phyloP scores from a whole-genome alignment of 257 asterid genomes.

The Anisodus acutangulus region DNA sequence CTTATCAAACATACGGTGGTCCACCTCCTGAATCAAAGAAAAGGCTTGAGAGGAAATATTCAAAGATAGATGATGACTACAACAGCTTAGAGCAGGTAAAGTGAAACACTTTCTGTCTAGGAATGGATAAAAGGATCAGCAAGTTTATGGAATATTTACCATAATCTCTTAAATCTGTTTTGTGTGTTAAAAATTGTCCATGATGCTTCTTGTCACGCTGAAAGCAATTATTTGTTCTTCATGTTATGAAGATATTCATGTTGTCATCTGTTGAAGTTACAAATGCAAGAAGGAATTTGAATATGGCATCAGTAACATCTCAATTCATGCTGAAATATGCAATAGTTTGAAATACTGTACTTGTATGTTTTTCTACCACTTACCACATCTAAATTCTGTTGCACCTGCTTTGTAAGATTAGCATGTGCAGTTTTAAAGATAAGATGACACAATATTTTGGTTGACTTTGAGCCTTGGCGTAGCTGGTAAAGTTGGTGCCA shows the following conservation, averaged over 20 bases:
- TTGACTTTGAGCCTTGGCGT: background rate
- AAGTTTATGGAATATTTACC: background rate
- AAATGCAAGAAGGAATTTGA: background rate
- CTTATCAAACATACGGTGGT: slow-evolving; percentile 51
- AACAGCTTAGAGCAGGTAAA: slow-evolving; percentile 76
- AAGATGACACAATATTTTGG: background rate
- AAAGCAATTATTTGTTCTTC: background rate
- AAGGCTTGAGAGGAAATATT: slow-evolving; percentile 73
- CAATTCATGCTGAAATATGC: slow-evolving; percentile 15
- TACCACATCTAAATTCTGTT: background rate
- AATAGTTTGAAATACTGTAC: background rate
- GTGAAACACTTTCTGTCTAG: background rate
- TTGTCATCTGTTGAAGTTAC: background rate
- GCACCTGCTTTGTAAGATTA: slow-evolving; percentile 17
- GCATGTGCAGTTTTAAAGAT: background rate
- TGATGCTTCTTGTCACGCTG: background rate
- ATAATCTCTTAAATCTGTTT: background rate
- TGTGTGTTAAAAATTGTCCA: background rate
- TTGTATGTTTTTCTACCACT: background rate
- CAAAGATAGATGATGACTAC: slow-evolving; percentile 86
- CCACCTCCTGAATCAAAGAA: slow-evolving; percentile 64
- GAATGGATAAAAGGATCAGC: background rate
- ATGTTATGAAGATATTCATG: background rate
- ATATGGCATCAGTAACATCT: background rate
- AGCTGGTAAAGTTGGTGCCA: no score